phyloP scores from a whole-genome alignment of 495 filamentous ascomycete genomes.

The Staphylotrichum tortipilum region DNA sequence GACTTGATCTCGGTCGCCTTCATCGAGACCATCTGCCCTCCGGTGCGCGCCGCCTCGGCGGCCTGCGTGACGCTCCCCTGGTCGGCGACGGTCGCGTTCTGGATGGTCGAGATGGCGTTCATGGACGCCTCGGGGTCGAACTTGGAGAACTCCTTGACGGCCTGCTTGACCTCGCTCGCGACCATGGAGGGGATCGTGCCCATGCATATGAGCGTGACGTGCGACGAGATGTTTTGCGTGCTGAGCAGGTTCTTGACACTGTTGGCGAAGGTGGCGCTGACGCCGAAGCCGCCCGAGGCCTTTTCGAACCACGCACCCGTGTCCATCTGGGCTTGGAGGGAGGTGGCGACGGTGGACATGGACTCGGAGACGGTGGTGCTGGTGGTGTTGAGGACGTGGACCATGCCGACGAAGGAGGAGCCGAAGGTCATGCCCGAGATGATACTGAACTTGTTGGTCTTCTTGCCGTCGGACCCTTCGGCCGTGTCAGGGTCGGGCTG shows the following conservation, averaged over 20 bases:
- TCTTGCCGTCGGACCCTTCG: too few species aligned
- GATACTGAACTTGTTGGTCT: too few species aligned
- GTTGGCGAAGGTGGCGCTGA: neutral
- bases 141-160: neutral
- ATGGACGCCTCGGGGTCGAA: neutral
- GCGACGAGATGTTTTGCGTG: neutral
- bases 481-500: too few species aligned
- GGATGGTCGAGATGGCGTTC: neutral
- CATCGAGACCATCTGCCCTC: neutral
- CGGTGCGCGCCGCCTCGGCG: neutral
- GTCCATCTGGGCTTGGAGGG: neutral
- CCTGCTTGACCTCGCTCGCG: neutral
- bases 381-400: neutral
- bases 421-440: conserved; percentile 2
- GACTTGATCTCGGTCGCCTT: neutral
- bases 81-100: neutral
- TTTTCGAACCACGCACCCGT: neutral
- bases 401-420: conserved; percentile 2
- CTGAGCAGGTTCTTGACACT: neutral
- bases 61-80: neutral
- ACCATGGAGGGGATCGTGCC: neutral
- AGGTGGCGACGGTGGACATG: neutral
- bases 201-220: neutral
- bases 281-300: neutral
- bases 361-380: neutral